Evolutionary conservation across 345 rosid species (phyloP).

Genomic region (Viola odorata): DNA sequence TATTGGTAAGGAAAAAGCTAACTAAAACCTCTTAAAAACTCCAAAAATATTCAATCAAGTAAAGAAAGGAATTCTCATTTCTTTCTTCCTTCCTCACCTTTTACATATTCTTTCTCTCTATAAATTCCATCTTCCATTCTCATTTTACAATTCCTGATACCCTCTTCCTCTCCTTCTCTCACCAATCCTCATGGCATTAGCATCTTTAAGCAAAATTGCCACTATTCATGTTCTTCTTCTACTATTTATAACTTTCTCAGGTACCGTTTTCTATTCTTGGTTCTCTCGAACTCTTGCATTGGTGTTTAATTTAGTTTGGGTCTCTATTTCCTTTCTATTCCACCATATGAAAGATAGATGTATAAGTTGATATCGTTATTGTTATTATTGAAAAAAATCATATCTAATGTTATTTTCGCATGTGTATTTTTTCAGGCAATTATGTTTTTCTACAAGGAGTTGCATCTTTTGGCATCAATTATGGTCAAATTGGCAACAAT

Average conservation of each 20-base stretch:
- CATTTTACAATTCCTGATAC: slow-evolving; percentile 21
- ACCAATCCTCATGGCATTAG: slow-evolving; percentile 15
- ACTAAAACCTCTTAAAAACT: slow-evolving; percentile 13
- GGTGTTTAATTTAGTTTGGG: not conserved
- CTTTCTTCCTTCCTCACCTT: not conserved
- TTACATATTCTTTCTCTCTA: slow-evolving; percentile 8
- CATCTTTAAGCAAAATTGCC: slow-evolving; percentile 22
- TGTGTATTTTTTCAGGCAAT: slow-evolving; percentile 23
- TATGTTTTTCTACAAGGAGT: slow-evolving; percentile 43
- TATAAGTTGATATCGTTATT: too few relatives aligned
- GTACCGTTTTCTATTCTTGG: slow-evolving; percentile 19
- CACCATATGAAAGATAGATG: too few relatives aligned
- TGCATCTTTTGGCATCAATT: slow-evolving; percentile 69
- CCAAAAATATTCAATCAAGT: slow-evolving; percentile 29
- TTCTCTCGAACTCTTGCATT: not conserved
- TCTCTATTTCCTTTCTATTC: too few relatives aligned
- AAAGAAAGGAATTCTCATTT: slow-evolving; percentile 47
- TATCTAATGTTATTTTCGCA: too few relatives aligned
- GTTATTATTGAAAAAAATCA: too few relatives aligned
- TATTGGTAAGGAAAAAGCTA: slow-evolving; percentile 33
- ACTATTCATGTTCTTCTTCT: slow-evolving; percentile 35
- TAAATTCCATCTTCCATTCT: slow-evolving; percentile 15
- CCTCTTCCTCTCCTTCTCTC: slow-evolving; percentile 7
- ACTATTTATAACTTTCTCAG: slow-evolving; percentile 35
- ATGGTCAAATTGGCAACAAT: slow-evolving; percentile 83